These are phyloP conservation scores for Penicillium cinerascens DNA, from an alignment of 495 filamentous ascomycete genomes.

Conservation along the genomic window DNA sequence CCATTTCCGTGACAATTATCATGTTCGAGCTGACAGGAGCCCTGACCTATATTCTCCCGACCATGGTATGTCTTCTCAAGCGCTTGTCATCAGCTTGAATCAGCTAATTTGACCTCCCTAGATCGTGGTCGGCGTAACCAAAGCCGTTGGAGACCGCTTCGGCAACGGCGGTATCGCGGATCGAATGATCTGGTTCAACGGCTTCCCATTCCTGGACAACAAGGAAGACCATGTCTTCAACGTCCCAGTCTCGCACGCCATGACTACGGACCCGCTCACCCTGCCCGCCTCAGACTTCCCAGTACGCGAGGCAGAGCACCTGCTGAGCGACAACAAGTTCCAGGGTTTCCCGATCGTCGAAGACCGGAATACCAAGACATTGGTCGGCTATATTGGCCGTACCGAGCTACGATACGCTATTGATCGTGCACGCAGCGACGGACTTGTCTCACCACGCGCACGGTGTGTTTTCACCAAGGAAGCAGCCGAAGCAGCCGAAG, in stretches of 20 bases:
- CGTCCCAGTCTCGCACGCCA: conserved; percentile 88
- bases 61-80: conserved; percentile 59
- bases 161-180: conserved; percentile 96
- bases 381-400: conserved; percentile 91
- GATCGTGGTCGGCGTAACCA: conserved; percentile 96
- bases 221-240: conserved; percentile 98
- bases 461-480: conserved; percentile 77
- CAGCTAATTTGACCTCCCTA: conserved; percentile 8
- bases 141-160: conserved; percentile 86
- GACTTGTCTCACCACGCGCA: conserved; percentile 63
- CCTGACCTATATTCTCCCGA: conserved; percentile 91
- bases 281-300: conserved; percentile 74
- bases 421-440: conserved; percentile 73
- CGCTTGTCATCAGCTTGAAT: conserved; percentile 14
- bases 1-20: conserved; percentile 93
- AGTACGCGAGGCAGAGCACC: conserved; percentile 66
- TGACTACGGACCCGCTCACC: conserved; percentile 73
- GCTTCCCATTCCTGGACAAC: conserved; percentile 95
- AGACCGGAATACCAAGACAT: conserved; percentile 60
- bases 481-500: conserved; percentile 48
- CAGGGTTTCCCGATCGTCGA: conserved; percentile 95
- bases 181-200: conserved; percentile 99
- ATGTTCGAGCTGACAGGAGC: conserved; percentile 98
- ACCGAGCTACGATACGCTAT: conserved; percentile 94
- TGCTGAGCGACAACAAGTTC: conserved; percentile 78